Evolutionary conservation across 805 yeast genomes (phyloP), one percentile per base, ranked within the genome.

Genomic region (Candida insectalens): DNA sequence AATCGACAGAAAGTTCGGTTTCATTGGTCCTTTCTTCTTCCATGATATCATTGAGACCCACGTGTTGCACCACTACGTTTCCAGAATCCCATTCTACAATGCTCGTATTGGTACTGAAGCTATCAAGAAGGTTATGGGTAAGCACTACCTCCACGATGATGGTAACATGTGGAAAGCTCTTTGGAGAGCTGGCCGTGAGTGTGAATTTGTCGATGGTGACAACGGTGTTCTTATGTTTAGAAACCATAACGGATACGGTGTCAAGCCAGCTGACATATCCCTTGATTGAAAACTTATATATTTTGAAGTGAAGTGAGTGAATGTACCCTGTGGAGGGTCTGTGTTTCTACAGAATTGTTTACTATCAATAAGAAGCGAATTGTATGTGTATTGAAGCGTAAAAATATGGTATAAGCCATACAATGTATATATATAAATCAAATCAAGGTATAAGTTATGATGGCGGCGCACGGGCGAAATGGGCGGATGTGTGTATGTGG

Each of bases 1-100:
- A 37, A 76, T 84, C 42, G 95, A 83, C 59, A 68, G 95, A 51
- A 76, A 82, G 51, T 80, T 82, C 53, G 88, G 89, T 20, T 78
- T 83, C 53, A 65, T 80, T 41, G 95, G 95, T 37, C 65, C 71
- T 53, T 71, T 72, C 67, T 63, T 81, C 49, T 79, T 83, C 75
- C 95, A 83, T 59, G 94, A 82, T 55, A 83, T 83, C 51, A 83
- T 83, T 51, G 95, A 83, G 63, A 84, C 95, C 34, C 95, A 83
- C 55, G 94, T 84, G 35, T 68, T 80, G 49, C 95, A 83, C 62
- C 95, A 83, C 62, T 84, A 71, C 57, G 77, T 73, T 42, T 77
- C 88, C 8, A 67, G 94, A 57, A 82, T 83, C 45, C 95, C 95
- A 31, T 84, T 84, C 64, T 83, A 83, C 68, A 78, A 82, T 48